Conservation (phyloP, 108 stramenopile species). For the Skeletonema grethae region DNA sequence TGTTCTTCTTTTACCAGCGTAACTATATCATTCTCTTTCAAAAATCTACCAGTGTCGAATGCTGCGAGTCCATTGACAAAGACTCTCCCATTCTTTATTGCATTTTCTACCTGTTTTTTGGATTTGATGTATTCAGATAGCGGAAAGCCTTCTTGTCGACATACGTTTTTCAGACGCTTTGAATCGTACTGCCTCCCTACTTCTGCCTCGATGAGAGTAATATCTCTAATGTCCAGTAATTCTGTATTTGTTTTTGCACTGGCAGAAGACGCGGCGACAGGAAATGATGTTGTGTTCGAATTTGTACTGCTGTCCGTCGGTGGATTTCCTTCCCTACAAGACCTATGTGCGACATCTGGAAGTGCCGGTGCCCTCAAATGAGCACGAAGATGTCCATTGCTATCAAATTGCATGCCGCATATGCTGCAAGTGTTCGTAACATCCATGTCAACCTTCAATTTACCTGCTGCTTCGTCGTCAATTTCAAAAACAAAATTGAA, state of each 20-base stretch:
- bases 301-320: not conserved
- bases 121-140: conserved; percentile 36
- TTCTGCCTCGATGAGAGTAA: conserved; percentile 21
- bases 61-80: conserved; percentile 50
- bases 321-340: not conserved
- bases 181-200: conserved; percentile 25
- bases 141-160: conserved; percentile 36
- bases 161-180: conserved; percentile 58
- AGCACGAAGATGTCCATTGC: conserved; percentile 11
- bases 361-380: conserved; percentile 52
- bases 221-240: conserved; percentile 11
- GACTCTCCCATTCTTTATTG: conserved; percentile 47
- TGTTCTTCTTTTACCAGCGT: conserved; percentile 17
- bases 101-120: conserved; percentile 49
- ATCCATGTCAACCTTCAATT: not conserved
- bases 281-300: too few species aligned
- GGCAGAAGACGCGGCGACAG: not conserved
- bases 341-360: conserved; percentile 21
- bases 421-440: conserved; percentile 34
- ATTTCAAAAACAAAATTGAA: conserved; percentile 57
- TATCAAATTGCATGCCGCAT: conserved; percentile 48
- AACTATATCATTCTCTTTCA: conserved; percentile 34
- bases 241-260: not conserved
- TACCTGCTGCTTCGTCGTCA: not conserved
- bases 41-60: conserved; percentile 60